Evolutionary conservation across 148 eudicot genomes (phyloP).

Genomic region (Pharnaceum exiguum): DNA sequence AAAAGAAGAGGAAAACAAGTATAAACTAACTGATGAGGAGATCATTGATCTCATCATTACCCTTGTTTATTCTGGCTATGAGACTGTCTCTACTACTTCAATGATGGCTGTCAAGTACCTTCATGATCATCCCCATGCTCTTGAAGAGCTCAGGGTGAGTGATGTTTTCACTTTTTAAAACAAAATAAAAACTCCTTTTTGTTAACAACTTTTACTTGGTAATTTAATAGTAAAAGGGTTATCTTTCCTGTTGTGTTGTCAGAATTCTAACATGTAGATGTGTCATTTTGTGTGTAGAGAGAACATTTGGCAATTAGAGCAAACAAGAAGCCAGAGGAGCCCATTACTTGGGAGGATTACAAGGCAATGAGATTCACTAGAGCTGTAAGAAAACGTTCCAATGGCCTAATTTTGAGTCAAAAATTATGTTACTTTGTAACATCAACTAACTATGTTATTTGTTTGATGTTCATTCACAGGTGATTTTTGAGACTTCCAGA

Average conservation of each 20-base stretch:
- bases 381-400: conserved; percentile 52
- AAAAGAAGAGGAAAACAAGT: conserved; percentile 54
- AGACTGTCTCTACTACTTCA: conserved; percentile 96
- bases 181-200: not conserved
- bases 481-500: conserved; percentile 92
- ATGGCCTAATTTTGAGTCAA: not conserved
- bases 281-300: conserved; percentile 36
- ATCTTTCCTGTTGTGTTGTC: not conserved
- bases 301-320: conserved; percentile 85
- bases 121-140: conserved; percentile 93
- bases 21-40: conserved; percentile 79
- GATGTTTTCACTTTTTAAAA: not conserved
- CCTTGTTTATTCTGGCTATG: conserved; percentile 91
- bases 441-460: conserved; percentile 3
- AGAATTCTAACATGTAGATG: not conserved
- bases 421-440: not conserved
- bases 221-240: not conserved
- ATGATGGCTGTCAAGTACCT: conserved; percentile 99
- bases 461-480: conserved; percentile 38
- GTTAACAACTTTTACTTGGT: not conserved
- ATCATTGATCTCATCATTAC: conserved; percentile 95
- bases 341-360: conserved; percentile 77
- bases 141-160: conserved; percentile 80
- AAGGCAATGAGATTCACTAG: conserved; percentile 89
- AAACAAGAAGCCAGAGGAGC: conserved; percentile 67